phyloP scores from a whole-genome alignment of 306 rosid genomes.

The Medicago ruthenica region DNA sequence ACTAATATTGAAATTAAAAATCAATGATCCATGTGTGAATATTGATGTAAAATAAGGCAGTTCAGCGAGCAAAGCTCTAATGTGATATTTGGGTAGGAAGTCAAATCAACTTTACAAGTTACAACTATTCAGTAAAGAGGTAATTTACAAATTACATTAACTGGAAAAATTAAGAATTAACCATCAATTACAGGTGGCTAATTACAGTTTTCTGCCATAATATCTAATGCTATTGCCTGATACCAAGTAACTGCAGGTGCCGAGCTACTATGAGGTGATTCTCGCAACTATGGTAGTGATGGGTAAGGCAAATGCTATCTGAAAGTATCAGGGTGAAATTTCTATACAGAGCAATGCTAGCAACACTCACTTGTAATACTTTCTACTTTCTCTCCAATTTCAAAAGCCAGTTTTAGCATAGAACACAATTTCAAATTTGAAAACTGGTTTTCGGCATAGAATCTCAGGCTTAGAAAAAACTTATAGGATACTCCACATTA shows the following conservation, averaged over 20 bases:
- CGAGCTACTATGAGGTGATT: not conserved
- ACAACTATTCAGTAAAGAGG: not conserved
- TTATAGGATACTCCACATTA: not conserved
- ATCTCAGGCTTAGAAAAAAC: not conserved
- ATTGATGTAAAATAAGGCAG: not conserved
- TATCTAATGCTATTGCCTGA: not conserved
- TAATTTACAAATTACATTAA: not conserved
- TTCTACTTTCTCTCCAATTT: not conserved
- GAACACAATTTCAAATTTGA: not conserved
- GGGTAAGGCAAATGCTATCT: not conserved
- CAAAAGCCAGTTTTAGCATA: too few species aligned
- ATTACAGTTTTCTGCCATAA: slow-evolving; percentile 6
- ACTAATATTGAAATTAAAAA: not conserved
- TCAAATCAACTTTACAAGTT: slow-evolving; percentile 18
- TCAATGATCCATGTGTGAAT: slow-evolving; percentile 7
- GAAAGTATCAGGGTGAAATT: not conserved
- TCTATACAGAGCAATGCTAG: not conserved
- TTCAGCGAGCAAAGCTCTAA: not conserved
- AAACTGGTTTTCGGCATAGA: not conserved
- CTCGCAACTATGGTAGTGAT: not conserved
- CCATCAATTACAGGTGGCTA: not conserved
- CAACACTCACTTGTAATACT: not conserved
- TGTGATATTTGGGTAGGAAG: not conserved
- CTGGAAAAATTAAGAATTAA: slow-evolving; percentile 2
- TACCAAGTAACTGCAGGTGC: not conserved